Base-by-base conservation (phyloP, 257 asterid genomes). In the Salvia miltiorrhiza region DNA sequence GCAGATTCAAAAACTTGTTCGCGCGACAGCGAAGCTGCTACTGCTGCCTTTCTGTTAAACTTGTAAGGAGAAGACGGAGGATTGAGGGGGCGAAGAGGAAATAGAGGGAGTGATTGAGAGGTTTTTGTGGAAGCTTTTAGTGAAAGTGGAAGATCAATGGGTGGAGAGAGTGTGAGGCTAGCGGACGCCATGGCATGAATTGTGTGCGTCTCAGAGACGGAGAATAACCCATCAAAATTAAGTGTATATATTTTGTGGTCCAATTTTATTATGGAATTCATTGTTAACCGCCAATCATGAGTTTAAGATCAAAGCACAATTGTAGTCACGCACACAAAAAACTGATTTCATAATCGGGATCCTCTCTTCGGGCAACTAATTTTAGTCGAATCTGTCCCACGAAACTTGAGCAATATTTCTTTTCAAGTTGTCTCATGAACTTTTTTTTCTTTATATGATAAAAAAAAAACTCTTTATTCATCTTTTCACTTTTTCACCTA, bases 161-260 rank as follows among this genome's bases (percentile, higher is more conserved):
- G 40, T 56, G 89, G 78, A 53, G 81, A 53, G 57, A 79, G 82
- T 12, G 82, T 50, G 54, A 83, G 75, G 68, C 71, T 80, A 59
- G 80, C 76, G 65, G 80, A 77, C 80, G 96, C 95, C 96, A 89
- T 89, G 56, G 40, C 96, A 89, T 89, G 56, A 45, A 55, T 63
- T 70, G 40, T 48, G 41, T 14, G 43, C 13, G 24, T 28, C n/a
- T 10, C 17, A 6, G 28, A 20, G 20, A 39, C 62, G 28, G 54
- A 14, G 33, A 32, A 12, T 0, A 33, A 32, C 53, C 10, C 8
- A 57, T 10, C 1, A 64, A 21, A 40, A 12, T 8, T 26, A 19
- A 40, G 52, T 21, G n/a, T 20, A 67, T 35, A 48, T 49, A n/a
- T 7, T 69, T 10, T 75, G 72, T 75, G 79, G 67, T 37, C 16